Conservation (phyloP, 2,329 filamentous ascomycete species). For the Phyllosticta citrichinensis region DNA sequence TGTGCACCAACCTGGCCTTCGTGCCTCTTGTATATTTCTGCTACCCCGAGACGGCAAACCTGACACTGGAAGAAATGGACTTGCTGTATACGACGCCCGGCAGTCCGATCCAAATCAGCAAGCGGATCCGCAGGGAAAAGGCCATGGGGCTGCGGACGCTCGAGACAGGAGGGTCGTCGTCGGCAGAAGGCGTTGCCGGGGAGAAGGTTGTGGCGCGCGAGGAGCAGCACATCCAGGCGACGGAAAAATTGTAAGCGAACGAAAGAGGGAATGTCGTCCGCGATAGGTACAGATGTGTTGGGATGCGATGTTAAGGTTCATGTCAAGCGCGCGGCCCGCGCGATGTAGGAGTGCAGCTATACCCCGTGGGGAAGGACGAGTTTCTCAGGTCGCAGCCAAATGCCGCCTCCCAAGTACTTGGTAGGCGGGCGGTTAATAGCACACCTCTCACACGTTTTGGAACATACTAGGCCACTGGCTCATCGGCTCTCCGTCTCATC, state of each 20-base stretch:
- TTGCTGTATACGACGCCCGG: slow-evolving; percentile 16
- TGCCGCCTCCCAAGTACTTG: neutral
- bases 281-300: neutral
- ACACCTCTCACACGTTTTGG: neutral
- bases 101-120: slow-evolving; percentile 8
- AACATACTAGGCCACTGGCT: neutral
- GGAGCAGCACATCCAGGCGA: neutral
- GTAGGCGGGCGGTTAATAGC: neutral
- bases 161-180: neutral
- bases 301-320: neutral
- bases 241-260: neutral
- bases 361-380: neutral
- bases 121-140: slow-evolving; percentile 7
- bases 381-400: neutral
- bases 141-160: neutral
- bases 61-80: slow-evolving; percentile 28
- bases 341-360: neutral
- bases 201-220: slow-evolving; percentile 2
- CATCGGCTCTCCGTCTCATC: neutral
- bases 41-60: slow-evolving; percentile 26
- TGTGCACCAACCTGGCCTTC: slow-evolving; percentile 7
- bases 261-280: neutral
- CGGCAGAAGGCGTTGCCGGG: neutral
- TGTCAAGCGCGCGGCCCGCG: neutral
- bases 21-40: slow-evolving; percentile 20